Percentiles rank a stretch among this genome's conserved stretches.
These are phyloP conservation scores for Eleusine coracana DNA, from an alignment of 176 grass and related monocot genomes.

Conservation along the genomic window DNA sequence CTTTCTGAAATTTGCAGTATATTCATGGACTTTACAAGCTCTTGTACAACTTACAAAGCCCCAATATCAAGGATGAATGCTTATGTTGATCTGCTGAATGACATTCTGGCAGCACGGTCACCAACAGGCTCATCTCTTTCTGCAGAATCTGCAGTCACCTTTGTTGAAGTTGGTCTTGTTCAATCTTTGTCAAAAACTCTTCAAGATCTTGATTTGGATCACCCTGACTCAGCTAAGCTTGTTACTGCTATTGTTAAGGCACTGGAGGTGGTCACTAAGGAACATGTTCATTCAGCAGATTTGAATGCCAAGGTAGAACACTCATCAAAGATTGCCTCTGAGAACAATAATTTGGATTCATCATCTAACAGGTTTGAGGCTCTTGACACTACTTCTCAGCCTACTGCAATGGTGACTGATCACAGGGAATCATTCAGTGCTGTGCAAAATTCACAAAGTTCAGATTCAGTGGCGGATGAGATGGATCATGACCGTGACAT, in stretches of 20 bases:
- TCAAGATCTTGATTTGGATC: conserved; percentile 86
- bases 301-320: conserved; percentile 67
- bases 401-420: conserved; percentile 62
- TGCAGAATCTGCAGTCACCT: conserved; percentile 82
- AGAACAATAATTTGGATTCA: conserved; percentile 56
- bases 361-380: conserved; percentile 71
- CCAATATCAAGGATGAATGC: conserved; percentile 73
- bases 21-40: conserved; percentile 68
- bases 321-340: conserved; percentile 53
- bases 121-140: conserved; percentile 85
- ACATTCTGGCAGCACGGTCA: conserved; percentile 95
- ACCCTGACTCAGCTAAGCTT: conserved; percentile 90
- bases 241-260: conserved; percentile 84
- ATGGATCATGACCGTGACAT: conserved; percentile 89
- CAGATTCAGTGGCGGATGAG: conserved; percentile 81
- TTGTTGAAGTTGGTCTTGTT: conserved; percentile 90
- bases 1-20: conserved; percentile 82
- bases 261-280: conserved; percentile 88
- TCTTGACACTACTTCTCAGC: conserved; percentile 69
- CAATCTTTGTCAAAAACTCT: conserved; percentile 66
- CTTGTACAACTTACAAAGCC: conserved; percentile 52
- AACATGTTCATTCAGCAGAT: conserved; percentile 81
- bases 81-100: conserved; percentile 90
- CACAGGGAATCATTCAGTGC: conserved; percentile 69
- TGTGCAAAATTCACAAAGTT: conserved; percentile 61